Base-by-base conservation (phyloP, 495 filamentous ascomycete species). In the Penicillium canariense region DNA sequence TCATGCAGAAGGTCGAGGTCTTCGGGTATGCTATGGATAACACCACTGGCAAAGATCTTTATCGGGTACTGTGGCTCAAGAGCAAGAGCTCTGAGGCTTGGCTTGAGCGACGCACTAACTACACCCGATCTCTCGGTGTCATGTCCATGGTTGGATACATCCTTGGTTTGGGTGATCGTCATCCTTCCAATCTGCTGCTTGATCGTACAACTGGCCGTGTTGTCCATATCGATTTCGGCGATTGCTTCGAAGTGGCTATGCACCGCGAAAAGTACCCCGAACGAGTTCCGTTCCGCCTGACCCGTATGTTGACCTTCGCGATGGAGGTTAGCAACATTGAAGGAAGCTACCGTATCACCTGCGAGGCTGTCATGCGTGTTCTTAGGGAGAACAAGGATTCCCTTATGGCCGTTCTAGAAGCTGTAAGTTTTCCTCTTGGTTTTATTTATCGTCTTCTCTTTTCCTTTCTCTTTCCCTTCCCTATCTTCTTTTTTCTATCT, bases 61-160 rank as follows among this genome's bases (percentile, higher is more conserved):
- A 97, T 69, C 90, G 94, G 17, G 94, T 99, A 4, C 76, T 99
- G 30, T 99, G 94, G 94, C 77, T 99, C 43, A 97, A 97, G 84
- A 94, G 89, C 70, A 97, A 96, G 79, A 93, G 87, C 61, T 97
- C 94, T 0, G 94, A 99, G 68, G 86, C 92, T 6, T 99, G 94
- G 94, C 83, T 99, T 43, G 93, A 97, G 65, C 83, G 94, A 43
- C 88, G 94, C 17, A 97, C 94, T 3, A 99, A 96, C 63, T 99
- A 97, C 74, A 97, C 95, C 34, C 87, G 94, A 50, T 97, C 94
- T 12, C 81, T 97, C 12, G 94, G 90, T 58, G 95, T 97, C 53
- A 99, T 97, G 94, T 96, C 91, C n/a, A 99, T 99, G 93, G 94
- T 97, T 8, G 94, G 94, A 50, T 97, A 99, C 66, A 96, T 99